Evolutionary conservation across 1,139 yeast genomes (phyloP).

Genomic region (Arxiozyma slooffiae): DNA sequence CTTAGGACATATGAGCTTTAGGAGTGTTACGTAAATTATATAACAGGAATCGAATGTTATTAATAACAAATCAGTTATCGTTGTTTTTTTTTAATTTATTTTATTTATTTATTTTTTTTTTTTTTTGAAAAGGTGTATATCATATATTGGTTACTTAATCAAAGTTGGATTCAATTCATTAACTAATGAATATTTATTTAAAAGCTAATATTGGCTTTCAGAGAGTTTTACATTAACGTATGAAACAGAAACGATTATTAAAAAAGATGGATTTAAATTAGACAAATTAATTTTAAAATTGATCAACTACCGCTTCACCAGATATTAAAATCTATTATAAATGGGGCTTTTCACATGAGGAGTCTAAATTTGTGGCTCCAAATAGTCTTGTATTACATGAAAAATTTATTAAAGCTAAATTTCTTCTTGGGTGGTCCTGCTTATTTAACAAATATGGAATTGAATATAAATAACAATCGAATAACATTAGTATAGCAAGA

Average conservation of each 20-base stretch:
- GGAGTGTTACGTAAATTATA: constrained; percentile 7
- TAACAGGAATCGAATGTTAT: constrained; percentile 18
- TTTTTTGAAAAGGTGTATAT: constrained; percentile 20
- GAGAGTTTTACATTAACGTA: not conserved
- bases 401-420: constrained; percentile 6
- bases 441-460: constrained; percentile 7
- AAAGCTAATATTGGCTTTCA: constrained; percentile 13
- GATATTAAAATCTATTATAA: constrained; percentile 4
- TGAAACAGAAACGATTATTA: constrained; percentile 15
- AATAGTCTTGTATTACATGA: constrained; percentile 3
- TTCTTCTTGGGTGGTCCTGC: constrained; percentile 11
- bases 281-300: constrained; percentile 18
- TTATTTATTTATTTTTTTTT: too few species aligned
- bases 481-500: constrained; percentile 11
- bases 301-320: constrained; percentile 11
- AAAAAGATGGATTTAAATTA: constrained; percentile 19
- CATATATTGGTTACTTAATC: constrained; percentile 14
- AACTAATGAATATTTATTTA: constrained; percentile 17
- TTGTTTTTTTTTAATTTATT: too few species aligned
- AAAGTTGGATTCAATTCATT: constrained; percentile 16
- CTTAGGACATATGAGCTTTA: not conserved
- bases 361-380: constrained; percentile 1
- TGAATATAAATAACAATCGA: constrained; percentile 8
- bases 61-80: constrained; percentile 20
- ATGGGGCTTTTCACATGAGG: constrained; percentile 15